Evolutionary conservation across 768 basidiomycete genomes (phyloP), one percentile per base, ranked within the genome.

Genomic region (Fomitopsis serialis): DNA sequence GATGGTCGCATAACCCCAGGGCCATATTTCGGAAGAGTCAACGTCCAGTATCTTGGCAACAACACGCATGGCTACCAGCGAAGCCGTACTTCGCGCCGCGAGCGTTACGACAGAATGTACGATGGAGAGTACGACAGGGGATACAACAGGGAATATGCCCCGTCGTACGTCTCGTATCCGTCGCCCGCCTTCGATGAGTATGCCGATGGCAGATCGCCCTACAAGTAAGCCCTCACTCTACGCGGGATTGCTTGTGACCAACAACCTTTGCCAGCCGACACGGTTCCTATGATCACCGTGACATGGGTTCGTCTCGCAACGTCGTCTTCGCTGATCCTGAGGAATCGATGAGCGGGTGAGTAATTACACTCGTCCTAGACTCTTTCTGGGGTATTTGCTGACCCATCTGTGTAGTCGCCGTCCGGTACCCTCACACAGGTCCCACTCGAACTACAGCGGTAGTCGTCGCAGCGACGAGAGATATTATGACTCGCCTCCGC

Each of bases 81-180:
- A 9, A 52, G 55, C n/a, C 57, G 55, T 4, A 32, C 54, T 17
- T 27, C 54, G 1, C 45, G 53, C 13, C 60, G 53, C 37, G 42
- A 55, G 9, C 15, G 42, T 27, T 48, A 55, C 12, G 40, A 42
- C 15, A 34, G 19, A 29, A n/a, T 40, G 24, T 45, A 25, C 45
- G 45, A 47, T 29, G 61, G 56, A 48, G 61, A 61, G 37, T 27
- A 62, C 50, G 61, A 64, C 47, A 57, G 57, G 50, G 58, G 53
- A 21, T 58, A 58, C 34, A 22, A 58, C 52, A 54, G 50, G 44
- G 61, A 62, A 60, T 54, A 53, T 11, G 45, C 19, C 23, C 21
- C 44, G 2, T 25, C 2, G 34, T 42, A 51, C 7, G 40, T 10
- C 15, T 43, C 52, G 32, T 21, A 49, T 40, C 34, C n/a, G 9